A percentile compares a stretch with the other conserved stretches of the same genome.
Evolutionary conservation across 169 alveolate species (phyloP).

Genomic region (Cystoisospora suis): DNA sequence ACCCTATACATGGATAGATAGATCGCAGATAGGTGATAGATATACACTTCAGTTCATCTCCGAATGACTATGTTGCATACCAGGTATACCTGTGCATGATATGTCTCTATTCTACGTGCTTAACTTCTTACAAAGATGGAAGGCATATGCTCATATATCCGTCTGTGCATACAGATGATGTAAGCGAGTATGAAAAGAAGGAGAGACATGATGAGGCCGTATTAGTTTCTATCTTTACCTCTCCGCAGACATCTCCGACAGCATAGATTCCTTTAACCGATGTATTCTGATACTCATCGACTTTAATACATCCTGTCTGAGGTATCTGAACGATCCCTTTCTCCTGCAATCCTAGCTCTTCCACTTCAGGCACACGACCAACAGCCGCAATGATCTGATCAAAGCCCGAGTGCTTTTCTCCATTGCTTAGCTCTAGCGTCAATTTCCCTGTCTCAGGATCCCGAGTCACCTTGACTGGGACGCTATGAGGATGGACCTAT

Average conservation of each 20-base stretch:
- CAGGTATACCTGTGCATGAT: not conserved
- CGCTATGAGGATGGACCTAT: constrained; percentile 7
- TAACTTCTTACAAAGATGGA: no score
- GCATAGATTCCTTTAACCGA: constrained; percentile 5
- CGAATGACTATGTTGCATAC: not conserved
- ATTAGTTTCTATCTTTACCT: not conserved
- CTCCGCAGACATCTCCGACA: not conserved
- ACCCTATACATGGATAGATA: not conserved
- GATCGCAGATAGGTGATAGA: no score
- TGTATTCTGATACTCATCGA: not conserved
- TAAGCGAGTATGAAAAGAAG: no score
- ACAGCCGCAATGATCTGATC: not conserved
- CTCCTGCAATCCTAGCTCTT: not conserved
- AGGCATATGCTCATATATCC: no score
- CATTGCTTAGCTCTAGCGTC: constrained; percentile 3
- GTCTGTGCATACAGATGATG: no score
- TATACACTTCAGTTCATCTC: not conserved
- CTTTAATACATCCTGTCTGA: not conserved
- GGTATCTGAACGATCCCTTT: not conserved
- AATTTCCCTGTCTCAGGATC: not conserved
- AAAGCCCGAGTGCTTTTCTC: not conserved
- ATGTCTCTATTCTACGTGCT: not conserved
- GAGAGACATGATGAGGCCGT: not conserved
- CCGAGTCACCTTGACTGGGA: not conserved
- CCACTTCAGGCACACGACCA: constrained; percentile 21